Evolutionary conservation across 2,329 filamentous ascomycete genomes (phyloP).

Genomic region (Fusarium sp.): DNA sequence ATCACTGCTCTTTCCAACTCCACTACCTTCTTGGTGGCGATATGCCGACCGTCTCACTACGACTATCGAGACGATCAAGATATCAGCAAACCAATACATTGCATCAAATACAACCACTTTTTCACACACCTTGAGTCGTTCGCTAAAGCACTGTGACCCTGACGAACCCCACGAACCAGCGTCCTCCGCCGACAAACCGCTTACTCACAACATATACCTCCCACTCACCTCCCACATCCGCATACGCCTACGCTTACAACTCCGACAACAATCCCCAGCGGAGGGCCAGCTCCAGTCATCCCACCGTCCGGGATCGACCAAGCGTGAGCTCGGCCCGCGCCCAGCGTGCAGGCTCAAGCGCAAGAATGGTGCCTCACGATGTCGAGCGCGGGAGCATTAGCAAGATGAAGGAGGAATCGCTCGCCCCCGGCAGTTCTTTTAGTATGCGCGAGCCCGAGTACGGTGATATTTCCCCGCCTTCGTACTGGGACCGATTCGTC

Average conservation of each 20-base stretch:
- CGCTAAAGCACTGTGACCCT: conserved; percentile 22
- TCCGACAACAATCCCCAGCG: conserved; percentile 7
- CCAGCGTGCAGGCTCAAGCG: conserved; percentile 43
- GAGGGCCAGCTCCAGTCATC: conserved; percentile 34
- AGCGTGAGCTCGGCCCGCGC: conserved; percentile 34
- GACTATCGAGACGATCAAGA: conserved; percentile 23
- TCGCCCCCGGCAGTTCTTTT: conserved; percentile 60
- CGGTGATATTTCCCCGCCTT: conserved; percentile 48
- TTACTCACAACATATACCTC: conserved; percentile 28
- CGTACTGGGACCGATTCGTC: conserved; percentile 57
- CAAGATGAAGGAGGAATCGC: conserved; percentile 67
- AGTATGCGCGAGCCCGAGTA: conserved; percentile 63
- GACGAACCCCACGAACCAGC: conserved; percentile 29
- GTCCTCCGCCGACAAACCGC: conserved; percentile 21
- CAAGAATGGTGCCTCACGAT: conserved; percentile 53
- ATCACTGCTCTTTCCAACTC: not conserved
- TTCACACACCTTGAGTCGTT: not conserved
- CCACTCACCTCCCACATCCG: conserved; percentile 14
- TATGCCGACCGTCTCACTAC: conserved; percentile 26
- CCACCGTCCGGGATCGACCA: conserved; percentile 26
- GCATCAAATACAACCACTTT: not conserved
- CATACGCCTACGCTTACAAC: conserved; percentile 10
- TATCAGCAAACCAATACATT: not conserved
- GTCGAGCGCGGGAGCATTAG: conserved; percentile 66
- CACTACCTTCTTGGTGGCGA: conserved; percentile 27